Evolutionary conservation across 306 rosid species (phyloP), one percentile per base, ranked within the genome.

Genomic region (Gynostemma pentaphyllum): DNA sequence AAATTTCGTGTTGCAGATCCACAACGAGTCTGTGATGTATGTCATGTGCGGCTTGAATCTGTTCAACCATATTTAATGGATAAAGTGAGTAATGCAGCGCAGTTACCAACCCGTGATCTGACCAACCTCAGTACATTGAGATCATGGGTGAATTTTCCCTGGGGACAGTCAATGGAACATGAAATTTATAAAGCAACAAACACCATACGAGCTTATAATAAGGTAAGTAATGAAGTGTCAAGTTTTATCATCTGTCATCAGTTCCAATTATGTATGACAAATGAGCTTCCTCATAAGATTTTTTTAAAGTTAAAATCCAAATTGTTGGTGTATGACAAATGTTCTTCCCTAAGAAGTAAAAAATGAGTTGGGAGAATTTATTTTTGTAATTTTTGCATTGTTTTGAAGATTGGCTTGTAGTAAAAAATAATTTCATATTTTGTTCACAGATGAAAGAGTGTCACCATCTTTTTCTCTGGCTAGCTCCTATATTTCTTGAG

Each of bases 101-200:
- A 94, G 81, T 64, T 84, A 68, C 90, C 97, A 32, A 84, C 95
- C 55, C 88, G 76, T 4, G 99, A 92, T 80, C 80, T 88, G 62
- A 92, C 97, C 5, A 95, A 92, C 80, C 94, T 88, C 63, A 92
- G 96, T 74, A 86, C 96, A 65, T 61, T 88, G 76, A 78, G 99
- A 73, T 88, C 97, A 2, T 88, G 97, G 99, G 67, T 82, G 74
- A 94, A 94, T 77, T 75, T 94, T 72, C 99, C 99, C 16, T 88
- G 96, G 96, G 97, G 94, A 16, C 94, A 74, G 79, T 82, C 90
- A 67, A 94, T 94, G 97, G 96, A 84, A 72, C 79, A 78, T 75
- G 99, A 94, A 82, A 86, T 94, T 69, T 94, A 94, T 71, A 94
- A 94, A 76, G 94, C 95, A 2, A 62, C 96, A 32, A 94, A 82